phyloP scores from a whole-genome alignment of 805 yeast species.

The Torulaspora maleeae region DNA sequence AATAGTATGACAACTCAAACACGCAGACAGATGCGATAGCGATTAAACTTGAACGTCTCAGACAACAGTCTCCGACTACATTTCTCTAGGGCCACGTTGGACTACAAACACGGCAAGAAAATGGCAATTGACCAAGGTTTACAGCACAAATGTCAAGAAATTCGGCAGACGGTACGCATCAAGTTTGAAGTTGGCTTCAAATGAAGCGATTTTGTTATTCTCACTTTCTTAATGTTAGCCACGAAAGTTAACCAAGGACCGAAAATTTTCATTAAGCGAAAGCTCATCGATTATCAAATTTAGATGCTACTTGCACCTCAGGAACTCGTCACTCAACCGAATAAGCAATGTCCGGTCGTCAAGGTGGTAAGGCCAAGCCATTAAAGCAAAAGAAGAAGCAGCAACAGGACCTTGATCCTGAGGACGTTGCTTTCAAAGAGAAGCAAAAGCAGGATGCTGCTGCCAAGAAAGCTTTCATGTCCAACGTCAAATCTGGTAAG shows the following conservation, averaged over 20 bases:
- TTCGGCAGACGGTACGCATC: not conserved
- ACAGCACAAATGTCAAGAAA: no score
- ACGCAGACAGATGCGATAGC: no score
- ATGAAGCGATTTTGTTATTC: not conserved
- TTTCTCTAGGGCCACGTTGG: no score
- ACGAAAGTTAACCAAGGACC: not conserved
- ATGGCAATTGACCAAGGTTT: no score
- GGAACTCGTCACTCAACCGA: not conserved
- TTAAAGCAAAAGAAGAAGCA: slow-evolving; percentile 73
- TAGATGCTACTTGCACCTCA: not conserved
- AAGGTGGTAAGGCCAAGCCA: slow-evolving; percentile 94
- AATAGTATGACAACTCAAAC: no score
- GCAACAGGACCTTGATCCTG: slow-evolving; percentile 73
- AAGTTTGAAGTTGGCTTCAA: no score
- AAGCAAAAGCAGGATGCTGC: slow-evolving; percentile 93
- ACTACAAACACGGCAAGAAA: no score
- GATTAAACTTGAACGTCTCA: no score
- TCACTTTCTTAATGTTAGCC: not conserved
- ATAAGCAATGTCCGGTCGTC: slow-evolving; percentile 82
- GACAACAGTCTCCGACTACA: no score
- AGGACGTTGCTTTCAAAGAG: slow-evolving; percentile 83
- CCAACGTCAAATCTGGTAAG: slow-evolving; percentile 83
- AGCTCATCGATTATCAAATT: not conserved
- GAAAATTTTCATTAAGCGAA: slow-evolving; percentile 2
- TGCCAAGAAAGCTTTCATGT: slow-evolving; percentile 86